Conservation (phyloP, 1,284 basidiomycete species). For the Stygiomarasmius scandens region DNA sequence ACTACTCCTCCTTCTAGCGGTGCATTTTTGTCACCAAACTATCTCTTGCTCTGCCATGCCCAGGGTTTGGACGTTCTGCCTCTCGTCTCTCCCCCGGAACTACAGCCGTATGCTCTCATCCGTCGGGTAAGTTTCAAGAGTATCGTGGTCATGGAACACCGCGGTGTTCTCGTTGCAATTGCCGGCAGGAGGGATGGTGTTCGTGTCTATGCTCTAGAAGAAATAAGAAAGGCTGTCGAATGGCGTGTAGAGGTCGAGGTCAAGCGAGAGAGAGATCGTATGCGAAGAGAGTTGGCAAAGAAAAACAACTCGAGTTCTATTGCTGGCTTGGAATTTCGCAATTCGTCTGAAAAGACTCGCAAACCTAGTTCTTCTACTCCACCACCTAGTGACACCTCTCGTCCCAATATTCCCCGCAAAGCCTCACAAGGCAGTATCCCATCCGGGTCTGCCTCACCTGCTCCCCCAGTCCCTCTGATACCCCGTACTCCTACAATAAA, state of each 20-base stretch:
- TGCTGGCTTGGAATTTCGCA: slow-evolving; percentile 35
- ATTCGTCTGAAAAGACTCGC: slow-evolving; percentile 46
- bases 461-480: slow-evolving; percentile 33
- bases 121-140: slow-evolving; percentile 79
- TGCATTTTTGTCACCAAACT: slow-evolving; percentile 76
- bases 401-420: slow-evolving; percentile 39
- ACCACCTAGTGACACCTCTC: slow-evolving; percentile 37
- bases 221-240: slow-evolving; percentile 79
- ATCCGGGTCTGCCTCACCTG: slow-evolving; percentile 36
- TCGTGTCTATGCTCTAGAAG: slow-evolving; percentile 81
- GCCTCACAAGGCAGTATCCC: slow-evolving; percentile 36
- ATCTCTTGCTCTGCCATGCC: slow-evolving; percentile 78
- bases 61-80: slow-evolving; percentile 83
- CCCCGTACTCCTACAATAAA: slow-evolving; percentile 29
- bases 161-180: slow-evolving; percentile 82
- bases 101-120: slow-evolving; percentile 77
- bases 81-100: slow-evolving; percentile 67
- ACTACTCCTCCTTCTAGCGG: slow-evolving; percentile 74
- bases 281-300: slow-evolving; percentile 66
- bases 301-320: slow-evolving; percentile 40
- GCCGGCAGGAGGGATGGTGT: slow-evolving; percentile 82
- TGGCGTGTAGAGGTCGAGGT: slow-evolving; percentile 84
- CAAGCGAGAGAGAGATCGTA: slow-evolving; percentile 68
- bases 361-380: slow-evolving; percentile 52
- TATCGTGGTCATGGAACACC: slow-evolving; percentile 87